These are phyloP conservation scores for Alternaria panax DNA, from an alignment of 2,329 filamentous ascomycete species.

Conservation along the genomic window DNA sequence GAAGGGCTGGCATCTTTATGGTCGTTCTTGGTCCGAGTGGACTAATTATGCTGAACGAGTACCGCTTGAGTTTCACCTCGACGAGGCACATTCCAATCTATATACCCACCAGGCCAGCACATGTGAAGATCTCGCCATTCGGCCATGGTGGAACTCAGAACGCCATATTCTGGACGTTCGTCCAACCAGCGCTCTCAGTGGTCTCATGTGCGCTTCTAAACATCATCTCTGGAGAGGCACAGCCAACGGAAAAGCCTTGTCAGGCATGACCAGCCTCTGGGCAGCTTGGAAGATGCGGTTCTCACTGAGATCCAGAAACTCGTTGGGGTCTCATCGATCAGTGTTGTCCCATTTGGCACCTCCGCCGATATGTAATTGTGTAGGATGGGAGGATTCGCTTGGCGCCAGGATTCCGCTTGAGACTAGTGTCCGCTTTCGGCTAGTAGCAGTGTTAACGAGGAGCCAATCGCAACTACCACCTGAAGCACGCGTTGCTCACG, in stretches of 20 bases:
- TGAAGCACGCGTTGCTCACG: constrained; percentile 20
- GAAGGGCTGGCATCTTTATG: constrained; percentile 48
- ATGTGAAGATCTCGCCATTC: constrained; percentile 8
- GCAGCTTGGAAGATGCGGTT: constrained; percentile 19
- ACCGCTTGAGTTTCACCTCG: constrained; percentile 9
- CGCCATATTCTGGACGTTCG: constrained; percentile 10
- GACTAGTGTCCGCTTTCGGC: constrained; percentile 24
- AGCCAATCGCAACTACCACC: not conserved
- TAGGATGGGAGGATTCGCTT: constrained; percentile 18
- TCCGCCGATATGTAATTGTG: constrained; percentile 23
- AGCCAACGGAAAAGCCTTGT: not conserved
- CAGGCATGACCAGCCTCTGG: constrained; percentile 17
- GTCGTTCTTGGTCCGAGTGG: constrained; percentile 9
- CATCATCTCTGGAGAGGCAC: constrained; percentile 12
- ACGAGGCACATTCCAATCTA: constrained; percentile 17
- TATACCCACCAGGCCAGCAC: constrained; percentile 18
- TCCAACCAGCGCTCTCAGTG: constrained; percentile 20
- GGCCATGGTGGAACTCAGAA: constrained; percentile 3
- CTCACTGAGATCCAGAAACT: constrained; percentile 3
- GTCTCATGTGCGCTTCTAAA: constrained; percentile 24
- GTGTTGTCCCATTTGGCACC: constrained; percentile 7
- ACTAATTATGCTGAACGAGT: constrained; percentile 11
- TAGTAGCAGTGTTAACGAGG: constrained; percentile 2
- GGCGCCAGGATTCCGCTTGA: constrained; percentile 25
- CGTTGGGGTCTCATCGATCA: constrained; percentile 9